These are phyloP conservation scores for Russula vinacea DNA, from an alignment of 768 basidiomycete genomes.

Conservation along the genomic window DNA sequence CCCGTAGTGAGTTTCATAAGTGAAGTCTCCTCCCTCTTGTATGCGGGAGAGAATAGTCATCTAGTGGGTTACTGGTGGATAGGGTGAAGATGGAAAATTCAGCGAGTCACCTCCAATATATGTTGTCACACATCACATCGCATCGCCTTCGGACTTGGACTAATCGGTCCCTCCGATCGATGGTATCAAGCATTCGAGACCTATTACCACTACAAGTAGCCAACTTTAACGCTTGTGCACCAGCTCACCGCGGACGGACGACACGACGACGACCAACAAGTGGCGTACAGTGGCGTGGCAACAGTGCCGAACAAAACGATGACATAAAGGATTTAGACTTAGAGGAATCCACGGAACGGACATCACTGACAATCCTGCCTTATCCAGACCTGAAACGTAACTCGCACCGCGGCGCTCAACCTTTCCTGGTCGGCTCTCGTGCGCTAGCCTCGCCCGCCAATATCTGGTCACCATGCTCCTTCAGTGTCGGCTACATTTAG, in stretches of 20 bases:
- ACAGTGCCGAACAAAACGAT: not conserved
- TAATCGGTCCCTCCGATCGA: not conserved
- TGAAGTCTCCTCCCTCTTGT: conserved; percentile 8
- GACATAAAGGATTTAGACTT: not conserved
- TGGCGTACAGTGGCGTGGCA: not conserved
- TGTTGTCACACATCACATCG: not conserved
- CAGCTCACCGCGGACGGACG: not conserved
- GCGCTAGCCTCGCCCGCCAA: conserved; percentile 45
- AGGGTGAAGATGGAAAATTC: not conserved
- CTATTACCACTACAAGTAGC: no score
- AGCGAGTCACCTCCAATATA: not conserved
- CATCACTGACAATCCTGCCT: not conserved
- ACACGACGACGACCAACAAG: no score
- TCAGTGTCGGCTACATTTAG: conserved; percentile 39
- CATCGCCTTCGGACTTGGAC: not conserved
- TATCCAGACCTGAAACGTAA: not conserved
- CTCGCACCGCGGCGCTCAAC: not conserved
- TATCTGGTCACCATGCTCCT: conserved; percentile 53
- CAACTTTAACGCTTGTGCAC: not conserved
- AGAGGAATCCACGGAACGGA: not conserved
- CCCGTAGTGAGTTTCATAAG: conserved; percentile 12
- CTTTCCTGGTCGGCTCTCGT: conserved; percentile 20
- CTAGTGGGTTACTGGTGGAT: not conserved
- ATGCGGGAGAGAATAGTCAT: conserved; percentile 26
- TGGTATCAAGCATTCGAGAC: not conserved